Percentiles rank a stretch among this genome's conserved stretches.
phyloP scores from a whole-genome alignment of 495 filamentous ascomycete genomes.

The Penicillium waksmanii region DNA sequence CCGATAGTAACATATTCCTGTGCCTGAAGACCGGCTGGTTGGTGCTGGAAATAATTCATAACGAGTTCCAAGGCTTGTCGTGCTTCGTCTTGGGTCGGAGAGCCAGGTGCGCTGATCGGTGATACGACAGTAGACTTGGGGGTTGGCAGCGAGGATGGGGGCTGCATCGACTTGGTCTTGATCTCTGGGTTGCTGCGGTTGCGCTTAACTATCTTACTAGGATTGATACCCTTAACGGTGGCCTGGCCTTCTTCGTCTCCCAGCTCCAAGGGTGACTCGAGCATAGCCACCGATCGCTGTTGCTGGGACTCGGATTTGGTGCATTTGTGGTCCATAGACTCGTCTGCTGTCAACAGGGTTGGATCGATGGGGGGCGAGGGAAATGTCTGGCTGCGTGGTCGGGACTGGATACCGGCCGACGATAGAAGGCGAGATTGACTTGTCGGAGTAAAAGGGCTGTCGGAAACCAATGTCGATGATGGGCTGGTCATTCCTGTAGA shows the following conservation, averaged over 20 bases:
- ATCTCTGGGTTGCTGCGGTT: slow-evolving; percentile 51
- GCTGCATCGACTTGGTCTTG: slow-evolving; percentile 52
- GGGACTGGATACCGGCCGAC: slow-evolving; percentile 57
- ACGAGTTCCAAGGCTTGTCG: slow-evolving; percentile 82
- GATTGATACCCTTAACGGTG: slow-evolving; percentile 25
- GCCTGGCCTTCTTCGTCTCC: slow-evolving; percentile 25
- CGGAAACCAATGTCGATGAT: slow-evolving; percentile 81
- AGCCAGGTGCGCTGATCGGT: slow-evolving; percentile 49
- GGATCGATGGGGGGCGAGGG: slow-evolving; percentile 72
- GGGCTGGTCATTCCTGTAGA: slow-evolving; percentile 80
- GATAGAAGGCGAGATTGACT: slow-evolving; percentile 65
- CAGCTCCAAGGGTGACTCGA: slow-evolving; percentile 73
- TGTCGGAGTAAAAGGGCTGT: slow-evolving; percentile 69
- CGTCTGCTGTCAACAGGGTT: slow-evolving; percentile 67
- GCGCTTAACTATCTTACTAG: slow-evolving; percentile 43
- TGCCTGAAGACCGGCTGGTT: slow-evolving; percentile 67
- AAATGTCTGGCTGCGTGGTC: slow-evolving; percentile 91
- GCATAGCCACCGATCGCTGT: slow-evolving; percentile 60
- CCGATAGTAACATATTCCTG: slow-evolving; percentile 83
- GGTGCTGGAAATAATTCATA: slow-evolving; percentile 79
- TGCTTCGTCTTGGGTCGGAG: slow-evolving; percentile 89
- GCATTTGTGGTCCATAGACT: slow-evolving; percentile 63
- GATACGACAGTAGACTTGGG: slow-evolving; percentile 43
- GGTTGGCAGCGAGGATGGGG: slow-evolving; percentile 27
- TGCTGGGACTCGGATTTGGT: slow-evolving; percentile 61